Base-by-base conservation (phyloP, 2,329 filamentous ascomycete species). In the Beauveria scarabaeidicola region DNA sequence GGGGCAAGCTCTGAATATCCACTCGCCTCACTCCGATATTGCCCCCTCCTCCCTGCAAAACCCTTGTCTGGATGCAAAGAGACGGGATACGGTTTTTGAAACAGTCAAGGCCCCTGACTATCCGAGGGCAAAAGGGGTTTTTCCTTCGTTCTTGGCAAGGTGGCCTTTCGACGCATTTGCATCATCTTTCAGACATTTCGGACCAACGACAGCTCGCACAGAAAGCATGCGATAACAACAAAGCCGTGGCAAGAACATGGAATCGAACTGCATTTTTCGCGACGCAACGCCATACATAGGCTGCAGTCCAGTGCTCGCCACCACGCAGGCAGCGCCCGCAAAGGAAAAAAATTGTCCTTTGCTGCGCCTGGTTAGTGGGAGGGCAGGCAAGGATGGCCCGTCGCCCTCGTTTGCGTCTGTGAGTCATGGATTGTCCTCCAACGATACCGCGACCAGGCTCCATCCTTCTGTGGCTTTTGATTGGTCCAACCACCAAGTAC, bases 11-110 rank as follows among this genome's bases (percentile, higher is more conserved):
- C 48, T 40, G 23, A 58, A 52, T 61, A 61, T 60, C 63, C 62
- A 64, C 63, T 59, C 59, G 58, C 63, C 65, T 61, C 58, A 58
- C 62, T 55, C 53, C 65, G 62, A 68, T 66, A 66, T 68, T 66
- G 62, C 62, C 56, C 63, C 58, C 63, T 61, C 19, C 53, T 52
- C 38, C 47, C 57, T 46, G 50, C 60, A 55, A 55, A 61, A 62
- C 62, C 63, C 64, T 57, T 61, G 57, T n/a, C n/a, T n/a, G n/a
- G n/a, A 59, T 53, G 58, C 62, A 61, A 36, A 54, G 41, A 52
- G 41, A 62, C 46, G 44, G 46, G 50, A 58, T 57, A 58, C 52
- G 8, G 54, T 19, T 50, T 62, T 61, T 66, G 65, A 66, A 64
- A 66, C 63, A 60, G 54, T 38, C 36, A 25, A n/a, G 15, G 21